Base-by-base conservation (phyloP, 2,329 filamentous ascomycete genomes). In the Fusarium torulosum region DNA sequence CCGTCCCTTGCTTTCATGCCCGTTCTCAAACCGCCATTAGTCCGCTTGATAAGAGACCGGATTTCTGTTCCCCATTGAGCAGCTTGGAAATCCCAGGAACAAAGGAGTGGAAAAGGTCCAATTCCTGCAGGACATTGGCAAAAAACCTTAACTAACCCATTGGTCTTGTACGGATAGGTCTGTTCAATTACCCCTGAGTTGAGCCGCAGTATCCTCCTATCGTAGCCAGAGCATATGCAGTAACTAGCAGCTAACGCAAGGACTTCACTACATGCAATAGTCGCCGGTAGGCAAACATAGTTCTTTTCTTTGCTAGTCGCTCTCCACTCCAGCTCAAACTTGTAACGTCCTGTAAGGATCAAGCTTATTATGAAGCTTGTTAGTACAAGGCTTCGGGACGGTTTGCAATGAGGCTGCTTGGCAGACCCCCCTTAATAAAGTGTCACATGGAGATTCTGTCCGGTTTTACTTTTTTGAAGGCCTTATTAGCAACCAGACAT, bases 141-240 rank as follows among this genome's bases (percentile, higher is more conserved):
- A 31, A 17, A 9, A n/a, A 10, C 35, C 17, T 17, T 55, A 43
- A 47, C 15, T 55, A 46, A 47, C 49, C 45, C 41, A 35, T 53
- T 44, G 40, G 35, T 58, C 51, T 44, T 44, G 45, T n/a, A n/a
- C n/a, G n/a, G n/a, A n/a, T 37, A 47, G 29, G 15, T 41, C 51
- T 55, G 49, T 43, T 31, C 47, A n/a, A 9, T 42, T 61, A 47
- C 69, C 69, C 66, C 69, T 72, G 69, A 70, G 55, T 49, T 66
- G 57, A 70, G 55, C 69, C 69, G 53, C 63, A 60, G 47, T 45
- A 52, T 45, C 54, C 46, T 50, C 59, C 37, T 44, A 55, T 67
- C 53, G 59, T 47, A 56, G 52, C 47, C 40, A 53, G 42, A 53
- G 56, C 59, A 70, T n/a, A 13, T 31, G 9, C 54, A 59, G 47